phyloP scores from a whole-genome alignment of 306 rosid genomes.

The Glycine latifolia region DNA sequence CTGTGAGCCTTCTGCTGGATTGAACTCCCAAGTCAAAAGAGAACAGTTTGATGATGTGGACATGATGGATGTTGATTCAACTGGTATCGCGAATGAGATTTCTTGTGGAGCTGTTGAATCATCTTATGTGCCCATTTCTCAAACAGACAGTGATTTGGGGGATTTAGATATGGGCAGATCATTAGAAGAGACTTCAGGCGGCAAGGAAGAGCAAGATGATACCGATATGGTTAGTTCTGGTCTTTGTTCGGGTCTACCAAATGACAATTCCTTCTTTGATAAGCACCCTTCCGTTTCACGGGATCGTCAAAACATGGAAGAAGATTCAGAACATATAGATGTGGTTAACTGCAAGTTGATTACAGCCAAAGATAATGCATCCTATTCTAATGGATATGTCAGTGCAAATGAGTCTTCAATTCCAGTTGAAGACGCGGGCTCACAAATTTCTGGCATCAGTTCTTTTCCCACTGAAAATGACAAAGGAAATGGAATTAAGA shows the following conservation, averaged over 20 bases:
- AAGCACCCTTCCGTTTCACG: slow-evolving; percentile 42
- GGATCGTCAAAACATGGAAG: slow-evolving; percentile 38
- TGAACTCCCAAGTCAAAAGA: slow-evolving; percentile 41
- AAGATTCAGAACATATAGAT: slow-evolving; percentile 50
- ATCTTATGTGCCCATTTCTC: slow-evolving; percentile 43
- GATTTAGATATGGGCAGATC: slow-evolving; percentile 35
- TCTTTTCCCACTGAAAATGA: slow-evolving; percentile 49
- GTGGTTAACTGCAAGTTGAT: slow-evolving; percentile 42
- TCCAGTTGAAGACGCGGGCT: slow-evolving; percentile 48
- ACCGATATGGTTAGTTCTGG: slow-evolving; percentile 18
- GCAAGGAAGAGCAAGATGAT: slow-evolving; percentile 42
- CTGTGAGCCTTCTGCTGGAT: slow-evolving; percentile 46
- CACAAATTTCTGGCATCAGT: slow-evolving; percentile 37
- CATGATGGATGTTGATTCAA: slow-evolving; percentile 40
- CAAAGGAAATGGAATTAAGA: slow-evolving; percentile 57
- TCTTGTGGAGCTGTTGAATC: slow-evolving; percentile 48
- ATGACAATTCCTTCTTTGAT: slow-evolving; percentile 45
- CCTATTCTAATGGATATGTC: slow-evolving; percentile 55
- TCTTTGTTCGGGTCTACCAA: slow-evolving; percentile 46
- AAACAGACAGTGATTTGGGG: slow-evolving; percentile 29
- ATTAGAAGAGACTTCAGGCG: slow-evolving; percentile 40
- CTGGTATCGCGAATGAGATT: slow-evolving; percentile 48
- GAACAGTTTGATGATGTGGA: slow-evolving; percentile 48
- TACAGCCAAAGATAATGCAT: slow-evolving; percentile 42
- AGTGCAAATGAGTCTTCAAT: slow-evolving; percentile 38